Evolutionary conservation across 2,329 filamentous ascomycete genomes (phyloP).

Genomic region (Thermochaetoides dissita): DNA sequence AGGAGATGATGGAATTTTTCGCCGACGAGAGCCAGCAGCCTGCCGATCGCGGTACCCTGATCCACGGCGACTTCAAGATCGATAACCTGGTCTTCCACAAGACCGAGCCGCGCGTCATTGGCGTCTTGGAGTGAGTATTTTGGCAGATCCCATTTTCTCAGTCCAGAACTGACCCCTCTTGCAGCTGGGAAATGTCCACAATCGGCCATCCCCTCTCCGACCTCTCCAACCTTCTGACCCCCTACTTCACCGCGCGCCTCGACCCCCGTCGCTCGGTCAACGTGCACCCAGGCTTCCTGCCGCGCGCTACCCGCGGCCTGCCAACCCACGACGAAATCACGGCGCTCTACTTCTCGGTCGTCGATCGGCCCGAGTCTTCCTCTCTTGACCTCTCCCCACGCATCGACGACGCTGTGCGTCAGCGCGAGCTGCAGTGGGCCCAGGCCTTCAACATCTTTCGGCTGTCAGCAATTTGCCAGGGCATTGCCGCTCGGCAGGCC

Average conservation of each 20-base stretch:
- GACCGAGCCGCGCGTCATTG: slow-evolving; percentile 75
- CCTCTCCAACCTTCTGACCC: slow-evolving; percentile 60
- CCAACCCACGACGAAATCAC: slow-evolving; percentile 21
- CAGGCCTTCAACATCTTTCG: slow-evolving; percentile 49
- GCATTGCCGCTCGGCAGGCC: slow-evolving; percentile 81
- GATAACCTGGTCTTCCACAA: slow-evolving; percentile 84
- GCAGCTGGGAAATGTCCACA: slow-evolving; percentile 91
- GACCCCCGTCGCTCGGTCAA: slow-evolving; percentile 15
- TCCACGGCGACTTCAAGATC: slow-evolving; percentile 96
- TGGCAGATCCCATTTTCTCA: background rate
- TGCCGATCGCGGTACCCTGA: slow-evolving; percentile 59
- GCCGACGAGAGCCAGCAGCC: slow-evolving; percentile 55
- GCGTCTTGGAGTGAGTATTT: slow-evolving; percentile 64
- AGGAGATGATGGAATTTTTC: slow-evolving; percentile 70
- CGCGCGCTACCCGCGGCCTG: slow-evolving; percentile 48
- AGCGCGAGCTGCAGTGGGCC: slow-evolving; percentile 45
- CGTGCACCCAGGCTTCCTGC: slow-evolving; percentile 40
- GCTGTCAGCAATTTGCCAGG: slow-evolving; percentile 56
- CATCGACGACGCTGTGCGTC: slow-evolving; percentile 24
- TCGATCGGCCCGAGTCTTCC: slow-evolving; percentile 4
- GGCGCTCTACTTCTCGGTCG: slow-evolving; percentile 29
- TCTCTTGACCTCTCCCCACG: slow-evolving; percentile 9
- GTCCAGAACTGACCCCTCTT: background rate
- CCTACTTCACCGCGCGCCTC: slow-evolving; percentile 28
- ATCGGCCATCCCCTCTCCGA: slow-evolving; percentile 93